Evolutionary conservation across 225 moss, liverwort and hornwort genomes (phyloP), one percentile per base, ranked within the genome.

Genomic region (Marchantia polymorpha): DNA sequence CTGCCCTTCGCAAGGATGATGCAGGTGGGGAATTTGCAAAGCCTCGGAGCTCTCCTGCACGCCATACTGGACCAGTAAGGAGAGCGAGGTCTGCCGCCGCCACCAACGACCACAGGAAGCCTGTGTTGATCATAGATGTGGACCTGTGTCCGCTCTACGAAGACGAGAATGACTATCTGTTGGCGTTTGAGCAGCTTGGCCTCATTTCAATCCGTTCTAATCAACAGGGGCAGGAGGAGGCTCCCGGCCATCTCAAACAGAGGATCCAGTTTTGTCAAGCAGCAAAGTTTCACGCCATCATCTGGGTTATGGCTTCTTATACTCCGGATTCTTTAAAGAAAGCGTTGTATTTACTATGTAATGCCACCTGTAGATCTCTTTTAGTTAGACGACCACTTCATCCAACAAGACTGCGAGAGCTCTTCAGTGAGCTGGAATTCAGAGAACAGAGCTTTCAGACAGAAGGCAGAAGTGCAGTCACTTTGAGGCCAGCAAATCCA

Each of bases 301-400:
- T 94, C 16, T 94, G 94, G 94, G 90, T 92, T 8, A 85, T 87
- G 55, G 89, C 92, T 26, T 92, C 92, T 22, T 92, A 91, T 65
- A 92, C 92, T 60, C 87, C 89, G 6, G 91, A 91, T 52, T 84
- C 86, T 27, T 89, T 91, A 50, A 94, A 92, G 61, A 90, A 90
- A 63, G 90, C 84, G 11, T 76, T 92, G 27, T 78, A 82, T 15
- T 89, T 88, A 50, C 84, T 94, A 9, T 69, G 86, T 74, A 76
- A 60, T 60, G 0, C 60, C 58, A 61, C 76, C 17, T n/a, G 39
- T 56, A 91, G 90, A 78, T 94, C 94, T 22, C 83, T 94, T 56
- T 78, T 90, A 72, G 90, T 91, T n/a, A 85, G 89, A 59, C 81
- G 92, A 70, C 92, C 94, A 49, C 75, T 94, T 31, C 94, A 92